Evolutionary conservation across 495 filamentous ascomycete genomes (phyloP), one percentile per base, ranked within the genome.

Genomic region (Penicillium chermesinum): DNA sequence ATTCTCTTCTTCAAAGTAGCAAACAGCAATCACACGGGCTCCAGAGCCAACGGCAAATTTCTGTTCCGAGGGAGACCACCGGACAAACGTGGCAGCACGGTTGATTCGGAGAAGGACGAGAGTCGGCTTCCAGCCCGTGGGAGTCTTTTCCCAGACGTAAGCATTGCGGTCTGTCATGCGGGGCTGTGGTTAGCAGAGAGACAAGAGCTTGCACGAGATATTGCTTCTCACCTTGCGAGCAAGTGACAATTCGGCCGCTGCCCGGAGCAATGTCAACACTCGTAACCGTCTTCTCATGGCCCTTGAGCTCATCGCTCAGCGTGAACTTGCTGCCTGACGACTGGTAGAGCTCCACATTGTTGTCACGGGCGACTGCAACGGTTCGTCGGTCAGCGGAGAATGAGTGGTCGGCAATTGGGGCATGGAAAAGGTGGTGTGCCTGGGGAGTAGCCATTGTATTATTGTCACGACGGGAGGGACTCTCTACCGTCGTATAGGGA

Each of bases 1-100:
- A 64, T 97, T 96, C 69, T 97, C 94, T 61, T 93, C 86, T 59
- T 98, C 93, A 55, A 97, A 98, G 74, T 96, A 96, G 75, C 93
- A 98, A 55, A 96, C 81, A n/a, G 93, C 88, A 58, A 98, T 95
- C 45, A 94, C 84, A 45, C 94, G 81, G 51, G 95, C 93, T 49
- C 93, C 93, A 30, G 91, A 96, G 46, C 93, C 94, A 17, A 96
- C 93, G 35, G 93, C 93, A 64, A 98, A 97, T 65, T 97, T 98
- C 63, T 84, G 84, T 72, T 97, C 93, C 25, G 87, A 91, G 7
- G 93, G 93, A 8, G 90, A 95, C 93, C 93, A 98, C 48, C 93
- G 87, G 18, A 97, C 94, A 63, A 90, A 95, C 0, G 94, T 97
- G 22, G 94, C 93, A 7, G 94, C 93, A 34, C 93, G 83, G 71